Evolutionary conservation across 495 filamentous ascomycete species (phyloP), one percentile per base, ranked within the genome.

Genomic region (Xylaria castorea): DNA sequence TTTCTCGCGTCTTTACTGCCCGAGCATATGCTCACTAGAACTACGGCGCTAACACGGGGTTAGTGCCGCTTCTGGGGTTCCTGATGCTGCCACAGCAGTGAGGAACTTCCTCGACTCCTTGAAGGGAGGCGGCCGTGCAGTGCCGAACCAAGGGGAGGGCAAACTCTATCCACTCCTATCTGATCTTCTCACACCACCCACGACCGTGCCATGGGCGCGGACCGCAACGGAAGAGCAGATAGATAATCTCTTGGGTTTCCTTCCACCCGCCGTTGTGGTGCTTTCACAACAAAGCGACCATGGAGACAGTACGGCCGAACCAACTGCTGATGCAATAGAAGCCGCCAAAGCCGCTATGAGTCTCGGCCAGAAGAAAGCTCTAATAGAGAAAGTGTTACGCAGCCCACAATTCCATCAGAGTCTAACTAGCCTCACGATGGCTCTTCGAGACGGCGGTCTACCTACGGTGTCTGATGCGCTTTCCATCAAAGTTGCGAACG

Each of bases 381-480:
- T 98, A 3, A 79, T 99, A 27, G 89, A 89, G 80, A 91, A 90
- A 74, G 94, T 98, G 20, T 83, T 98, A n/a, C 90, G 92, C 66
- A 94, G 92, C 74, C 96, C 96, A 42, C 96, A 98, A 75, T 94
- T 99, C 77, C 87, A 86, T 66, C 96, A 99, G 79, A 95, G 93
- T 75, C 81, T 97, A 44, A 87, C 90, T 0, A 94, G 92, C 75
- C 82, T 98, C 72, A 97, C 94, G 1, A 87, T 92, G 78, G 96
- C 96, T 30, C 85, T 99, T 58, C 84, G 95, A 69, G 95, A 99
- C 77, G 96, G 96, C n/a, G 96, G 94, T 0, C 82, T 99, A 63
- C 93, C 94, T 16, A 95, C 89, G 74, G 91, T 99, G 69, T 92
- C 94, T 27, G 94, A 97, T 73, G 94, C 94, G 30, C 81, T 99